Evolutionary conservation across 495 filamentous ascomycete genomes (phyloP).

Genomic region (Aspergillus coremiiformis): DNA sequence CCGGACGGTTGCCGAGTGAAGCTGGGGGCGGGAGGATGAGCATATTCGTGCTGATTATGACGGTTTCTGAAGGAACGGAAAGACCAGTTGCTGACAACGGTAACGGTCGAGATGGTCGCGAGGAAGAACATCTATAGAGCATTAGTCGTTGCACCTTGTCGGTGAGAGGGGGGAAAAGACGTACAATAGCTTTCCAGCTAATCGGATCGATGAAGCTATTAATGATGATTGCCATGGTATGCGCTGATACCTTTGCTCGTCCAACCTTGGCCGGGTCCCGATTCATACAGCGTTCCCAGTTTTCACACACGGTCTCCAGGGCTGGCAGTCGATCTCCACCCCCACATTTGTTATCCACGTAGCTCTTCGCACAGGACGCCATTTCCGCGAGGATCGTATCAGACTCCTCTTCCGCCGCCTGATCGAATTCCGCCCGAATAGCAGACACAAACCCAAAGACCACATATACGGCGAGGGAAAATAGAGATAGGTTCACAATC

Average conservation of each 20-base stretch:
- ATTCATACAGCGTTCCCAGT: constrained; percentile 84
- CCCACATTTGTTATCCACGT: constrained; percentile 64
- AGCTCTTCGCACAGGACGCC: constrained; percentile 59
- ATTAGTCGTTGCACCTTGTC: neutral
- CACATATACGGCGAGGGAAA: constrained; percentile 59
- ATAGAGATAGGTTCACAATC: constrained; percentile 66
- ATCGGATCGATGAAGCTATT: constrained; percentile 66
- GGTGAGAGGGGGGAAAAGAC: constrained; percentile 9
- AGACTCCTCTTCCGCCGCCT: constrained; percentile 56
- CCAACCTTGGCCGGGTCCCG: constrained; percentile 59
- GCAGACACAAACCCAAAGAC: constrained; percentile 61
- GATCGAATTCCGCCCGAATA: constrained; percentile 67
- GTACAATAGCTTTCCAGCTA: constrained; percentile 64
- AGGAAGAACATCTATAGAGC: constrained; percentile 34
- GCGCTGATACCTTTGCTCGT: constrained; percentile 59
- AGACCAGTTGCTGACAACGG: constrained; percentile 41
- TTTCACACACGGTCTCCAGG: constrained; percentile 61
- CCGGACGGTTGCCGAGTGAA: constrained; percentile 18
- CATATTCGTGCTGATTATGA: constrained; percentile 29
- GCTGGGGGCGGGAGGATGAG: constrained; percentile 12
- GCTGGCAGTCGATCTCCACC: constrained; percentile 58
- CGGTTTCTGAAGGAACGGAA: constrained; percentile 39
- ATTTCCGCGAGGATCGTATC: constrained; percentile 65
- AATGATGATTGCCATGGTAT: constrained; percentile 75
- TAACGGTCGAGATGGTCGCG: constrained; percentile 36